These are phyloP conservation scores for Mucor irregularis DNA, from an alignment of 371 early-diverging fungal species.

Conservation along the genomic window DNA sequence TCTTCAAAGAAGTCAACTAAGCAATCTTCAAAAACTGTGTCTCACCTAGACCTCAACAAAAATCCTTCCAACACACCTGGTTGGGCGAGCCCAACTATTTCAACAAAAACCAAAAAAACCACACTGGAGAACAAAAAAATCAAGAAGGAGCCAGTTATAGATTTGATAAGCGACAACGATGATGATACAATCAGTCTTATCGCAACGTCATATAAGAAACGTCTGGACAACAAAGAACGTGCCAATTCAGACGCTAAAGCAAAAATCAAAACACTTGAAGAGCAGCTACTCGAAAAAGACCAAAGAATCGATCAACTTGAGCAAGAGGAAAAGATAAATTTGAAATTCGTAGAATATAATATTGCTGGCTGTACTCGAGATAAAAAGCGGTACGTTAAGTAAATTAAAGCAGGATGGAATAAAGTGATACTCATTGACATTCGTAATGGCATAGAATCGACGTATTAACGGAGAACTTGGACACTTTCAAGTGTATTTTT, in stretches of 20 bases:
- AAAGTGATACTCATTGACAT: not conserved
- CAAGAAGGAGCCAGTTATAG: not conserved
- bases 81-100: too few species aligned
- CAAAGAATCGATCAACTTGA: not conserved
- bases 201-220: not conserved
- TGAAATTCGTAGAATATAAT: not conserved
- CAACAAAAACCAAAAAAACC: too few species aligned
- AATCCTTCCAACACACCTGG: too few species aligned
- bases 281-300: not conserved
- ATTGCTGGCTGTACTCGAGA: not conserved
- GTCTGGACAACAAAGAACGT: not conserved
- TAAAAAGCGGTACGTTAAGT: not conserved
- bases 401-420: not conserved
- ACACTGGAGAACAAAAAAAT: too few species aligned
- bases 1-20: too few species aligned
- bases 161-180: not conserved
- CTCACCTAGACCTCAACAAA: too few species aligned
- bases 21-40: too few species aligned
- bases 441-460: not conserved
- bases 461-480: not conserved
- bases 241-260: not conserved
- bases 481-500: not conserved
- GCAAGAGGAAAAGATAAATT: not conserved
- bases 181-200: not conserved
- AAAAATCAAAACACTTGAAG: not conserved